Base-by-base conservation (phyloP, 805 yeast species). In the Saccharomyces cerevisiae region DNA sequence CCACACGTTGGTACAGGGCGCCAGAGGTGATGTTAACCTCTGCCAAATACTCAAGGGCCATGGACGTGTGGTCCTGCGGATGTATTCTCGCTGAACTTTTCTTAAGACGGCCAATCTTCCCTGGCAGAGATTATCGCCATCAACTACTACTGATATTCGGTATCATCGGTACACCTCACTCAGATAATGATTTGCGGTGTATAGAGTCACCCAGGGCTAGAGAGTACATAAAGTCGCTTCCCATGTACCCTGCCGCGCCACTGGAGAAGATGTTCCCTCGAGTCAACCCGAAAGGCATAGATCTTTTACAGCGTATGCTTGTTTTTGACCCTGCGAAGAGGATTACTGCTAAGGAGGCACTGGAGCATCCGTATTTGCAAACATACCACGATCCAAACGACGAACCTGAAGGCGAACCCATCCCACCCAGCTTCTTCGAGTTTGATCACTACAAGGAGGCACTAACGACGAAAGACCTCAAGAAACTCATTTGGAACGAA, bases 1-100 rank as follows among this genome's bases (percentile, higher is more conserved):
- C 98, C 9, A 92, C 98, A 3, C 76, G 98, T 60, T 92, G 98
- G 97, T 92, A 92, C 70, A 77, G 98, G 54, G 98, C 98, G 0
- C 98, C 98, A 0, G 98, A 92, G 64, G 90, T 92, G 68, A 92
- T 92, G 98, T 78, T 92, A 50, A 89, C 96, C 13, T 89, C 91
- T 63, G 92, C 90, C 59, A 89, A 87, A 64, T 92, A 92, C 73
- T 87, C 97, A 27, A 87, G 92, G 41, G 97, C 97, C 36, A 92
- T 92, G 65, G 98, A 92, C 71, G 83, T 92, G 31, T 92, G 98
- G 98, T 86, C 96, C 1, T 96, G 90, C 24, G 98, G 98, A 4
- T 92, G 98, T 71, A 92, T 92, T 41, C 74, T 92, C 53, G 97
- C 96, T 0, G 98, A 92, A 68, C 80, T 92, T 81, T 73, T 92